Conservation (phyloP, 2,329 filamentous ascomycete species). For the Drechslerella dactyloides region DNA sequence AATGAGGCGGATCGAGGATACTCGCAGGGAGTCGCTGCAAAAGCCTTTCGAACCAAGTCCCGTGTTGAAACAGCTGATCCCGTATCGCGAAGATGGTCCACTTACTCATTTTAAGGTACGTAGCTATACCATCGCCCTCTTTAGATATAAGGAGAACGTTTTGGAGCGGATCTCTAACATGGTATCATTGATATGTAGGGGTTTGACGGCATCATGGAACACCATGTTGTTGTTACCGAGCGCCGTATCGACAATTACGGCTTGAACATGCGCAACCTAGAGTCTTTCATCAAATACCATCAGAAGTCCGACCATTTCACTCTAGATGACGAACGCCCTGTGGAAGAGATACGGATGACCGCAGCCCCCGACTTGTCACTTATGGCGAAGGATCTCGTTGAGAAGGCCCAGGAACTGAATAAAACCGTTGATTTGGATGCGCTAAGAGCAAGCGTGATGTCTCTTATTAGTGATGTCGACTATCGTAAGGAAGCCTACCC, state of each 20-base stretch:
- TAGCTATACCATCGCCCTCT: not conserved
- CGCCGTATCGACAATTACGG: conserved; percentile 41
- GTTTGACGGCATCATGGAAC: conserved; percentile 30
- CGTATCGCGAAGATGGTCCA: conserved; percentile 27
- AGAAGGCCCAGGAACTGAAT: conserved; percentile 31
- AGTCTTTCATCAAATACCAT: conserved; percentile 31
- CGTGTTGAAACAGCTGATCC: conserved; percentile 30
- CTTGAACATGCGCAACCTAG: conserved; percentile 40
- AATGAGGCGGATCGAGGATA: conserved; percentile 25
- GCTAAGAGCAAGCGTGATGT: conserved; percentile 24
- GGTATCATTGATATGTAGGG: conserved; percentile 12
- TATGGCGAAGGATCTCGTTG: conserved; percentile 41
- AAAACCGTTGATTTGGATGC: conserved; percentile 25
- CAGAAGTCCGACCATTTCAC: conserved; percentile 40
- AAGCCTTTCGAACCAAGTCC: conserved; percentile 22
- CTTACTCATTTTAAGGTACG: conserved; percentile 42
- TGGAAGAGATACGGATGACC: conserved; percentile 31
- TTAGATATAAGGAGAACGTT: not conserved
- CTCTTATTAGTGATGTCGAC: conserved; percentile 38
- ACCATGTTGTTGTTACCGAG: conserved; percentile 26
- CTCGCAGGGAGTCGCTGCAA: conserved; percentile 21
- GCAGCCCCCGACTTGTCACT: conserved; percentile 44
- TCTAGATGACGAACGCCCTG: conserved; percentile 36
- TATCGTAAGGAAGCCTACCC: conserved; percentile 26
- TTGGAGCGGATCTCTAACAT: conserved; percentile 14